Evolutionary conservation across 2,329 filamentous ascomycete genomes (phyloP), one percentile per base, ranked within the genome.

Genomic region (Huntiella savannae): DNA sequence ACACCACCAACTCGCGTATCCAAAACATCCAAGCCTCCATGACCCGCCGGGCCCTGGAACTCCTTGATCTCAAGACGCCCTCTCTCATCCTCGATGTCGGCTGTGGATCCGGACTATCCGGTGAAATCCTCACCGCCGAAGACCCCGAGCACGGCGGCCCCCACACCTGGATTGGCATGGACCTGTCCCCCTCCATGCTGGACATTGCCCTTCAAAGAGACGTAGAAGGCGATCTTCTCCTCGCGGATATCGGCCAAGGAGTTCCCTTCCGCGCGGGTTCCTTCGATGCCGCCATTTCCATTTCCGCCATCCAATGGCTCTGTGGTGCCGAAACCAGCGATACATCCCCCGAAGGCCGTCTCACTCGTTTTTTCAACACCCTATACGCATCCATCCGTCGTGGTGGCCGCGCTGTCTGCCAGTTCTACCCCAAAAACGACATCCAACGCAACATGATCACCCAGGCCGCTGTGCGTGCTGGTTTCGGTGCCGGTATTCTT

Each of bases 381-480:
- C 63, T 98, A 1, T 98, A 96, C 62, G 82, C 85, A 0, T 78
- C 77, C 50, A 64, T 98, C 52, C 76, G 78, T 52, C 70, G 91
- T 15, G 91, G 91, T 4, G 91, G 85, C 1, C 73, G 85, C 34
- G 91, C 91, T 0, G 88, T 96, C 11, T 94, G 87, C 59, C 91
- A 98, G 58, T 98, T 98, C 62, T 98, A 98, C 60, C 91, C 91
- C 2, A 94, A 94, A 65, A 96, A 98, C 60, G 82, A 92, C 54
- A 70, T 75, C 52, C 91, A 98, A 65, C 75, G 87, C 57, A 77
- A 73, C 57, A 94, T 98, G 87, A 93, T 98, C 54, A 84, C 79
- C 44, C 72, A 75, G 49, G 91, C 91, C 0, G 91, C 91, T 0
- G 81, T 96, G 51, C 86, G 82, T 58, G 91, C 91, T 1, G 91